Conservation (phyloP, 352 stramenopile genomes). For the Phytopythium cucurbitacearum region DNA sequence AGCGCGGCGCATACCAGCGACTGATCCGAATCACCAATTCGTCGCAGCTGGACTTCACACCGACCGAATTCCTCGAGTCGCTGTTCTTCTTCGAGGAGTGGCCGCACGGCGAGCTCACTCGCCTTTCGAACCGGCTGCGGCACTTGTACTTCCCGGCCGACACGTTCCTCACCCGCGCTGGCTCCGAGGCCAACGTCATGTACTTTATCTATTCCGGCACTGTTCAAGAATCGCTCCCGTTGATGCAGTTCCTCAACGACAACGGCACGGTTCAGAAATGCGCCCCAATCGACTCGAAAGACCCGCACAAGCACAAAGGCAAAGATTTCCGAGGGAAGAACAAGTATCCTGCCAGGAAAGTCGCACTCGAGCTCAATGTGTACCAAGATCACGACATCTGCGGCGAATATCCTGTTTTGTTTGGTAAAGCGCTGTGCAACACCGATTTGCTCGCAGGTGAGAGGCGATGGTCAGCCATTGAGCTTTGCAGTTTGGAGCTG, state of each 20-base stretch:
- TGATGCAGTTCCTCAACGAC: conserved; percentile 59
- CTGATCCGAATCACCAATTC: conserved; percentile 81
- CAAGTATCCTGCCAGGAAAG: neutral
- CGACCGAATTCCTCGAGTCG: conserved; percentile 79
- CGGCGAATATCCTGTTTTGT: conserved; percentile 60
- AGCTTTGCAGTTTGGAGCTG: neutral
- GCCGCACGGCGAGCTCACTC: conserved; percentile 67
- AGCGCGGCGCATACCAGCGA: conserved; percentile 76
- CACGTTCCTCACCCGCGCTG: conserved; percentile 64
- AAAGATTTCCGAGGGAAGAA: conserved; percentile 4
- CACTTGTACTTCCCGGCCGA: conserved; percentile 62
- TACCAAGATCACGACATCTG: conserved; percentile 84
- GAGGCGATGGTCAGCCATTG: neutral
- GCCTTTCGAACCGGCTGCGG: conserved; percentile 61
- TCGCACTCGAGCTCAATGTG: conserved; percentile 60
- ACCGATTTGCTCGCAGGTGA: conserved; percentile 61
- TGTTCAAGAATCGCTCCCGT: conserved; percentile 71
- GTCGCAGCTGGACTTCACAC: conserved; percentile 74
- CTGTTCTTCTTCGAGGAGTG: conserved; percentile 78
- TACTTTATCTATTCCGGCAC: conserved; percentile 80
- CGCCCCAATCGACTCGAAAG: conserved; percentile 27
- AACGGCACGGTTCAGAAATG: conserved; percentile 61
- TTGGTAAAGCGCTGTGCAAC: conserved; percentile 50
- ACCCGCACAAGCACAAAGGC: conserved; percentile 12
- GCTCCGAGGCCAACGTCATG: conserved; percentile 60